Evolutionary conservation across 1,284 basidiomycete genomes (phyloP).

Genomic region (Boletellus deceptivus): DNA sequence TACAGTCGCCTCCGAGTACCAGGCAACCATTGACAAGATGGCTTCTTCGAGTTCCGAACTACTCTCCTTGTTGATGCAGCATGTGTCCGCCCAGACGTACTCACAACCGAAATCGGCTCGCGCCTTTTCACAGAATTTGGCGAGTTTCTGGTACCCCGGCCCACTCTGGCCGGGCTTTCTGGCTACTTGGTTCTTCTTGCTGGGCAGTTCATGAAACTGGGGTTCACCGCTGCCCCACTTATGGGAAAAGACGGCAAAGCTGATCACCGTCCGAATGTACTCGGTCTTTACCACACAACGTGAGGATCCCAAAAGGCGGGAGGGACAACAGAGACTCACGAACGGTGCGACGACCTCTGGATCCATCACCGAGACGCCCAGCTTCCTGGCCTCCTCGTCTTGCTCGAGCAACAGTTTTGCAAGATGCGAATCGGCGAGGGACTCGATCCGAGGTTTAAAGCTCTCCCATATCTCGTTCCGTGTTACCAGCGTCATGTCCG

Average conservation of each 20-base stretch:
- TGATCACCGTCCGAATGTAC: slow-evolving; percentile 21
- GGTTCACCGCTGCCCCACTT: slow-evolving; percentile 21
- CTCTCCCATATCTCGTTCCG: slow-evolving; percentile 24
- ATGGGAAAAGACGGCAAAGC: slow-evolving; percentile 25
- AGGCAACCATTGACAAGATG: slow-evolving; percentile 21
- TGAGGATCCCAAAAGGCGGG: slow-evolving; percentile 2
- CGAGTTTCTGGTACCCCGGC: slow-evolving; percentile 28
- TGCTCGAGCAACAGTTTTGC: slow-evolving; percentile 25
- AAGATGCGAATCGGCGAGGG: slow-evolving; percentile 22
- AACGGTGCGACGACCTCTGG: slow-evolving; percentile 24
- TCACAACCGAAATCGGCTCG: slow-evolving; percentile 24
- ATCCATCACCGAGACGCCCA: slow-evolving; percentile 24
- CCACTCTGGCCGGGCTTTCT: slow-evolving; percentile 21
- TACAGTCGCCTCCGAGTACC: slow-evolving; percentile 25
- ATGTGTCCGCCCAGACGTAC: slow-evolving; percentile 32
- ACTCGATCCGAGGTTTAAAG: slow-evolving; percentile 24
- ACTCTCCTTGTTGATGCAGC: slow-evolving; percentile 31
- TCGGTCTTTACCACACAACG: slow-evolving; percentile 12
- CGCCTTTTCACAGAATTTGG: slow-evolving; percentile 27
- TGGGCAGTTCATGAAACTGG: slow-evolving; percentile 21
- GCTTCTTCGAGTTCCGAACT: slow-evolving; percentile 28
- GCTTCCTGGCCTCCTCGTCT: slow-evolving; percentile 24
- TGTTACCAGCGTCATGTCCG: slow-evolving; percentile 23
- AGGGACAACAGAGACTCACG: slow-evolving; percentile 9
- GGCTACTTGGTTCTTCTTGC: slow-evolving; percentile 11